Conservation (phyloP, 305 asterid species). For the Lippia alba region DNA sequence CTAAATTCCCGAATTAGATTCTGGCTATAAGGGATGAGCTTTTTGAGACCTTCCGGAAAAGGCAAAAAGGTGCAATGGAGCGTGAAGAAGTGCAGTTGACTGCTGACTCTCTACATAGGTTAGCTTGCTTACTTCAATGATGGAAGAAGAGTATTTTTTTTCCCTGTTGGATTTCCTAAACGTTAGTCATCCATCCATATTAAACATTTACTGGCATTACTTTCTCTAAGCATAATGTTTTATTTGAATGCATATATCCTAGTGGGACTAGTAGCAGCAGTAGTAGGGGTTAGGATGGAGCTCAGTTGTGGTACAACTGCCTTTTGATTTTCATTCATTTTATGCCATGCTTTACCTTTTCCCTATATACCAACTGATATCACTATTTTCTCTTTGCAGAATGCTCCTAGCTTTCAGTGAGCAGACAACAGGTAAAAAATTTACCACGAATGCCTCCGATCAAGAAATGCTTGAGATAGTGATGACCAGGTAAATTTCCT, state of each 20-base stretch:
- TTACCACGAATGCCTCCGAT: slow-evolving; percentile 79
- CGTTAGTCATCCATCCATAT: not conserved
- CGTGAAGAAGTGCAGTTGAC: slow-evolving; percentile 94
- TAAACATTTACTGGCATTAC: slow-evolving; percentile 5
- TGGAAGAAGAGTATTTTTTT: slow-evolving; percentile 16
- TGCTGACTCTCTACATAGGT: slow-evolving; percentile 92
- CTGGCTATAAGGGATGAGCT: slow-evolving; percentile 89
- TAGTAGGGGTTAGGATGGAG: not conserved
- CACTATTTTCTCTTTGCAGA: slow-evolving; percentile 53
- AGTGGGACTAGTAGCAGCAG: slow-evolving; percentile 5
- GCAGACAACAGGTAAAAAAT: slow-evolving; percentile 77
- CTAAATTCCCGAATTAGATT: slow-evolving; percentile 49
- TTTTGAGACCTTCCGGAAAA: slow-evolving; percentile 92
- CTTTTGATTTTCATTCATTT: slow-evolving; percentile 12
- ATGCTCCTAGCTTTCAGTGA: slow-evolving; percentile 91
- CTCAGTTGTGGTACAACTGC: slow-evolving; percentile 16
- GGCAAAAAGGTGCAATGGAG: slow-evolving; percentile 94
- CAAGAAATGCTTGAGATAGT: slow-evolving; percentile 96
- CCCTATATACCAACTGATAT: slow-evolving; percentile 26
- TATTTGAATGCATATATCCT: slow-evolving; percentile 8
- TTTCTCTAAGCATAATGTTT: slow-evolving; percentile 21
- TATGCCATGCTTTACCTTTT: slow-evolving; percentile 26
- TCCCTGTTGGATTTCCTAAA: slow-evolving; percentile 21
- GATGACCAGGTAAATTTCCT: slow-evolving; percentile 67
- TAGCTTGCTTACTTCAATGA: slow-evolving; percentile 35